phyloP scores from a whole-genome alignment of 805 yeast genomes.

The Hagleromyces aurorensis region DNA sequence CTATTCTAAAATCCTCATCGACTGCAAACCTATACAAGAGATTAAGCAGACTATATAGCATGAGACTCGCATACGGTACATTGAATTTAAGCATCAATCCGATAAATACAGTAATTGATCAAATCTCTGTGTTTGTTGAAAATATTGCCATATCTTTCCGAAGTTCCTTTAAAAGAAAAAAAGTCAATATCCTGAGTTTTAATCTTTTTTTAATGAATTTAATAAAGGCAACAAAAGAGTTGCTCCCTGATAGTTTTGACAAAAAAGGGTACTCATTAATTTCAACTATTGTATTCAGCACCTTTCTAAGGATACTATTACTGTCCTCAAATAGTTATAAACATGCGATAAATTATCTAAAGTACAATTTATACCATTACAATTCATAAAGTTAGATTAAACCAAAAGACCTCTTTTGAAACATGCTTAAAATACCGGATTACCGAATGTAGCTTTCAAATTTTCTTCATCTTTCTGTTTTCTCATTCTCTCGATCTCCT shows the following conservation, averaged over 20 bases:
- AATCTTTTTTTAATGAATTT: slow-evolving; percentile 1
- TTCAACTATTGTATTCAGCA: too few species aligned
- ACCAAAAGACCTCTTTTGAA: neutral
- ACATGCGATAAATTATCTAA: too few species aligned
- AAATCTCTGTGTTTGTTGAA: slow-evolving; percentile 9
- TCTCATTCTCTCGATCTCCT: slow-evolving; percentile 70
- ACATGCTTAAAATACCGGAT: slow-evolving; percentile 21
- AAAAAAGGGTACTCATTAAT: too few species aligned
- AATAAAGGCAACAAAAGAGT: too few species aligned
- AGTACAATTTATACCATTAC: too few species aligned
- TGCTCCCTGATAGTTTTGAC: too few species aligned
- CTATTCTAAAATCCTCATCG: slow-evolving; percentile 10
- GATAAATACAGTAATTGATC: slow-evolving; percentile 15
- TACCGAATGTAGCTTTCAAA: slow-evolving; percentile 43
- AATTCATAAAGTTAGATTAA: too few species aligned
- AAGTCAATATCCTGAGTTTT: slow-evolving; percentile 1
- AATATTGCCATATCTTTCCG: slow-evolving; percentile 18
- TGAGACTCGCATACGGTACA: slow-evolving; percentile 30
- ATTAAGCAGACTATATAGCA: slow-evolving; percentile 23
- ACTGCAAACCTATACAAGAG: slow-evolving; percentile 18
- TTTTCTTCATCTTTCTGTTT: slow-evolving; percentile 63
- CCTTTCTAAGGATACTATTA: too few species aligned
- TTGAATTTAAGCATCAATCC: slow-evolving; percentile 20
- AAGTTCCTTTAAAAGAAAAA: slow-evolving; percentile 5
- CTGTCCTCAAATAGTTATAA: too few species aligned